These are phyloP conservation scores for Betula pendula DNA, from an alignment of 306 rosid genomes.

Conservation along the genomic window DNA sequence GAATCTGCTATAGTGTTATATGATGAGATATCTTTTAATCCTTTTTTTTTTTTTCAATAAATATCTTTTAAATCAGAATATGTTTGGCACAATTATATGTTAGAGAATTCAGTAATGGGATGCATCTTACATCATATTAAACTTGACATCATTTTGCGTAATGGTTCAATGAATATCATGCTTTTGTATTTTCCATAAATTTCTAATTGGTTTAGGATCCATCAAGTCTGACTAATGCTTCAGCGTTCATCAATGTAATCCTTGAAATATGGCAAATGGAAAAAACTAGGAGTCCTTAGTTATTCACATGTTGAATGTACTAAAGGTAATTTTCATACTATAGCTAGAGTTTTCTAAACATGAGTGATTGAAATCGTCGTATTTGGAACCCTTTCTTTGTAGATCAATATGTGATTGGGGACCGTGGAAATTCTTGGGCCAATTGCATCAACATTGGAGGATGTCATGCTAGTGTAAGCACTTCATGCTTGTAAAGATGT, in stretches of 20 bases:
- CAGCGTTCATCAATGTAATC: not conserved
- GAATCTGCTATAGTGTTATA: not conserved
- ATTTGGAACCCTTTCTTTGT: constrained; percentile 30
- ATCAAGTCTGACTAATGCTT: not conserved
- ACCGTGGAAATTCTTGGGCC: constrained; percentile 97
- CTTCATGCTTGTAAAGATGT: constrained; percentile 24
- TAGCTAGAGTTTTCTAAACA: not conserved
- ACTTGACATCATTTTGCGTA: not conserved
- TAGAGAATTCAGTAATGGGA: not conserved
- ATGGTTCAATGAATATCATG: not conserved
- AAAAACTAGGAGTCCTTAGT: not conserved
- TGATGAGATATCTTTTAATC: not conserved
- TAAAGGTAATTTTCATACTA: not conserved
- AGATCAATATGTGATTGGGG: constrained; percentile 83
- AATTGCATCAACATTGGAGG: constrained; percentile 87
- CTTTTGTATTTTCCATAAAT: not conserved
- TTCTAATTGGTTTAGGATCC: not conserved
- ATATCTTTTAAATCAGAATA: not conserved
- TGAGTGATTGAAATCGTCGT: constrained; percentile 14
- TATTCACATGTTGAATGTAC: not conserved
- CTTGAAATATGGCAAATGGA: not conserved
- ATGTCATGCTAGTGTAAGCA: constrained; percentile 82
- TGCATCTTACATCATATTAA: not conserved
- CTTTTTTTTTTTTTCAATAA: not conserved
- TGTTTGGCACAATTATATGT: not conserved